Base-by-base conservation (phyloP, 345 rosid species). In the Eucalyptus brandiana region DNA sequence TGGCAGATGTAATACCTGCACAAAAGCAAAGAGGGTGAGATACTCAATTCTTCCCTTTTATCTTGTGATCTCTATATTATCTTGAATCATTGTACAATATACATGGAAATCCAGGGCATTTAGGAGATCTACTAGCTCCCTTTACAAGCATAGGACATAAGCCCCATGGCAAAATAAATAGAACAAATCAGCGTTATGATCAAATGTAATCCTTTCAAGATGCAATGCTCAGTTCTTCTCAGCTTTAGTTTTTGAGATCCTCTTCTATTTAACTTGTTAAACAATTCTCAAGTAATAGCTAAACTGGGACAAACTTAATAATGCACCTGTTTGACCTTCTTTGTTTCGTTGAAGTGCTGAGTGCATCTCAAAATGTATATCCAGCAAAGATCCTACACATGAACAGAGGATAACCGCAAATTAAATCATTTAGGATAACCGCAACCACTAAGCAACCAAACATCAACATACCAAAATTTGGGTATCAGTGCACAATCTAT, bases 311-410 rank as follows among this genome's bases (percentile, higher is more conserved):
- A 86, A 7, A 32, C 50, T 6, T 5, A 26, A 89, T 17, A 83
- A 81, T 44, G 23, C 9, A 96, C 99, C 99, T 88, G 97, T 92
- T 93, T 98, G 99, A 81, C 99, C 99, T 60, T 98, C 98, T 93
- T 97, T 96, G 37, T 96, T 95, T 91, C 95, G 94, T 89, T 97
- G 95, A 86, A 95, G 87, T 47, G 98, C 96, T 58, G 99, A 94
- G 92, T 94, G 92, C 89, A 93, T 95, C 58, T 90, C 87, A 86
- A 95, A 97, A 91, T 97, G 99, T 94, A 99, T 94, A 92, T 49
- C 98, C 99, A 89, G 96, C 98, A 93, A 93, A 98, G 49, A 98
- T 92, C 96, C 99, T 98, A 90, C 92, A 47, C 87, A 88, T 86
- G 86, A 89, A 88, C 47, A 6, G 13, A 86, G 88, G 86, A 89